Conservation (phyloP, 1,139 yeast genomes). For the Magnusiomyces ingens region DNA sequence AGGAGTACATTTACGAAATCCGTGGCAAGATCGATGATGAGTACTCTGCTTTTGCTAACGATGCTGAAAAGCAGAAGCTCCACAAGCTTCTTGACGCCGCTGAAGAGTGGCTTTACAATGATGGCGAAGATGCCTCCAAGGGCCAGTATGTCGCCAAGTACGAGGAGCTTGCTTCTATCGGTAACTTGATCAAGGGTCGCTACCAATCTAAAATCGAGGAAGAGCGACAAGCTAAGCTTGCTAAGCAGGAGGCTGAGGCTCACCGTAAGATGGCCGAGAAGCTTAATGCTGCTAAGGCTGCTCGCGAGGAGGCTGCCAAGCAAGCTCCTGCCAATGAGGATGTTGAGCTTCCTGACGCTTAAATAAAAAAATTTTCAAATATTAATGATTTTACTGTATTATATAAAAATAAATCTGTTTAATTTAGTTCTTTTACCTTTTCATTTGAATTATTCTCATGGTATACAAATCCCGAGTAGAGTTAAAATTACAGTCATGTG, state of each 20-base stretch:
- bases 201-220: constrained; percentile 92
- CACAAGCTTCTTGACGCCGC: constrained; percentile 69
- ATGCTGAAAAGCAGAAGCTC: constrained; percentile 80
- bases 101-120: constrained; percentile 98
- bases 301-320: constrained; percentile 24
- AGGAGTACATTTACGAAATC: constrained; percentile 95
- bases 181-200: constrained; percentile 94
- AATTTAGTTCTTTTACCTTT: background rate
- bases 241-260: constrained; percentile 83
- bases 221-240: constrained; percentile 80
- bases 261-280: constrained; percentile 82
- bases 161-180: constrained; percentile 92
- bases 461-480: too few relatives aligned
- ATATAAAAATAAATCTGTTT: background rate
- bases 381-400: background rate
- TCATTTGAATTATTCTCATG: too few relatives aligned
- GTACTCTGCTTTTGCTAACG: constrained; percentile 82
- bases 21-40: constrained; percentile 95
- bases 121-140: constrained; percentile 92
- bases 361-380: background rate
- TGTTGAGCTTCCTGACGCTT: constrained; percentile 23
- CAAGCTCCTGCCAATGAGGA: constrained; percentile 22
- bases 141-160: constrained; percentile 96
- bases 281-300: constrained; percentile 72
- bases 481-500: too few relatives aligned